Evolutionary conservation across 2,329 filamentous ascomycete species (phyloP), one percentile per base, ranked within the genome.

Genomic region (Fusarium protoensiforme): DNA sequence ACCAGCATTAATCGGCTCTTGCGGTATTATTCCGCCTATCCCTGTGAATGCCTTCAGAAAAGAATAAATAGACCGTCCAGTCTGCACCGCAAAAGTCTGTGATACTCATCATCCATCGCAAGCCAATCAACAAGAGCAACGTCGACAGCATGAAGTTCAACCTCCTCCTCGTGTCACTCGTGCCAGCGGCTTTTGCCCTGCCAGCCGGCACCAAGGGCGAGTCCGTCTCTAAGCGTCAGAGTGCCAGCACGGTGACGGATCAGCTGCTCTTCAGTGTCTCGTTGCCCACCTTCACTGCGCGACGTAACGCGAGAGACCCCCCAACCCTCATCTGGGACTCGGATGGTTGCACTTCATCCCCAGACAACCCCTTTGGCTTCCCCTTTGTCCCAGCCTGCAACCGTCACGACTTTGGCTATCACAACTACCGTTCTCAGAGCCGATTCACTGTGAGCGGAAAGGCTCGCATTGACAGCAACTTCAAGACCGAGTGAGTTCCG

Each of bases 361-460:
- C 84, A 1, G 82, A 86, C 58, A 85, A 85, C 70, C 85, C 85
- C 1, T 81, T 83, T 33, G 81, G 82, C 3, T 87, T 85, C 74
- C 79, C 83, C 13, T 87, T 86, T 41, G 27, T 79, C 4, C 83
- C 81, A 0, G 84, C 82, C 14, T 89, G 87, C 80, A 78, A 87
- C 67, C 86, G 88, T 8, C 88, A 90, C 68, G 88, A 90, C 74
- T 90, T 90, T 77, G 87, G 87, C 2, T 88, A 88, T 76, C 80
- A 83, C 20, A 90, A 90, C 80, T 89, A 84, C 77, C 86, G 87
- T 60, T 65, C 61, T 2, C 87, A 89, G 74, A 78, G 61, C 3
- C 84, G 88, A 3, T 88, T 89, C 77, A 85, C 81, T 4, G 77
- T 80, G 8, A 77, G 70, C 8, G 80, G 78, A 61, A 86, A 86